Conservation (phyloP, 805 yeast species). For the Metschnikowia koreensis region DNA sequence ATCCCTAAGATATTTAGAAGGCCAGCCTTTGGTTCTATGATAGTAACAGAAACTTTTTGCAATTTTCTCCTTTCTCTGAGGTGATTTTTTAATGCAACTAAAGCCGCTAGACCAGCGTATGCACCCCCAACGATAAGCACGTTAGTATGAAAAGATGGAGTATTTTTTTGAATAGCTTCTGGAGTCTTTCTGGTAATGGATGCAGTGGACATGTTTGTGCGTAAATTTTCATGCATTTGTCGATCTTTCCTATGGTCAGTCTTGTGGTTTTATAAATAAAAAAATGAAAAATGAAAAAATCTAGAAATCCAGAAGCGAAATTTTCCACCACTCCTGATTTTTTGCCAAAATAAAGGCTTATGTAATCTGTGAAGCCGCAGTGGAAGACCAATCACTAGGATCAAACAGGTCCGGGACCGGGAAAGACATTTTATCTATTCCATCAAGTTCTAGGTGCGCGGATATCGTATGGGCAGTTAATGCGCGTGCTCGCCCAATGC, state of each 20-base stretch:
- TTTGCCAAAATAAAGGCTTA: background rate
- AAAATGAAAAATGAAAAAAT: background rate
- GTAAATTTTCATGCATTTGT: background rate
- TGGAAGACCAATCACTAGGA: background rate
- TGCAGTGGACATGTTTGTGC: background rate
- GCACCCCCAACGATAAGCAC: constrained; percentile 43
- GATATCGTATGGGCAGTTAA: background rate
- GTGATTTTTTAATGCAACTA: constrained; percentile 29
- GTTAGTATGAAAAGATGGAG: constrained; percentile 28
- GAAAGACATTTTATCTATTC: constrained; percentile 6
- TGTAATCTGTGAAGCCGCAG: background rate
- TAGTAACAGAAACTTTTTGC: constrained; percentile 28
- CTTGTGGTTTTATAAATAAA: background rate
- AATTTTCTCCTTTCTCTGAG: constrained; percentile 17
- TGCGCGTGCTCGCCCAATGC: background rate
- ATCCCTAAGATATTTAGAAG: constrained; percentile 40
- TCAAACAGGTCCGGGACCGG: constrained; percentile 2
- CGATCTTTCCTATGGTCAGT: too few relatives aligned
- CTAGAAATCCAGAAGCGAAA: too few relatives aligned
- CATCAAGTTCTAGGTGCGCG: constrained; percentile 3
- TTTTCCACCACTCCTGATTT: too few relatives aligned
- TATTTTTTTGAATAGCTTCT: constrained; percentile 10
- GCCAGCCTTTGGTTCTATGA: constrained; percentile 42
- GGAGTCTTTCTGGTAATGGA: constrained; percentile 6
- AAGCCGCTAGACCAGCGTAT: constrained; percentile 39